A percentile compares a stretch with the other conserved stretches of the same genome.
phyloP scores from a whole-genome alignment of 192 early-diverging fungal species.

The Coemansia sp. region DNA sequence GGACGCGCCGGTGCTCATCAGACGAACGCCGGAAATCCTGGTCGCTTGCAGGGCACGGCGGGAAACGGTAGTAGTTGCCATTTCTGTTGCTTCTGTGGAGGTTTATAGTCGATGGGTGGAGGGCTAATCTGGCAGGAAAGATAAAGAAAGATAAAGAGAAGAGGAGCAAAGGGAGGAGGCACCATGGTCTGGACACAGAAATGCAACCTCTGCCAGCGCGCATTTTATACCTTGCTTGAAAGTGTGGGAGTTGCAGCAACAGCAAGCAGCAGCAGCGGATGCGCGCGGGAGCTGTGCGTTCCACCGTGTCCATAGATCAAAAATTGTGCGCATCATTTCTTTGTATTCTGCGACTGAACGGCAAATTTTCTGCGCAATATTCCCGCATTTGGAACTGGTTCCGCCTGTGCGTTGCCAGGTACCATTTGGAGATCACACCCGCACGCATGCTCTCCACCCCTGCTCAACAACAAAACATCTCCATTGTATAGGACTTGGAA shows the following conservation, averaged over 20 bases:
- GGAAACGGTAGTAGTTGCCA: background rate
- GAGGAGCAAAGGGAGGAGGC: background rate
- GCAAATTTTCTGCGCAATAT: background rate
- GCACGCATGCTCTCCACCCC: too few relatives aligned
- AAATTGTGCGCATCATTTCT: slow-evolving; percentile 9
- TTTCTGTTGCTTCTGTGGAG: too few relatives aligned
- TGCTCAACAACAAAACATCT: too few relatives aligned
- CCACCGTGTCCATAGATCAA: background rate
- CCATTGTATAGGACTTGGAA: too few relatives aligned
- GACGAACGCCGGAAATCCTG: slow-evolving; percentile 11
- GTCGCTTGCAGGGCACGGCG: slow-evolving; percentile 12
- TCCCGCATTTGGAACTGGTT: background rate
- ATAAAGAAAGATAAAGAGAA: background rate
- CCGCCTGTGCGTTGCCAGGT: background rate
- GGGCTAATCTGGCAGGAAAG: too few relatives aligned
- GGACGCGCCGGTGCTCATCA: slow-evolving; percentile 34
- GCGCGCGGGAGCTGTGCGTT: background rate
- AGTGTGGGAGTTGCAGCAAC: background rate
- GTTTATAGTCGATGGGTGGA: background rate
- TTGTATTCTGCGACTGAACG: background rate
- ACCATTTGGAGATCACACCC: too few relatives aligned
- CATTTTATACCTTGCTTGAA: background rate
- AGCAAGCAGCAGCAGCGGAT: too few relatives aligned
- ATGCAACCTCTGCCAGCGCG: background rate
- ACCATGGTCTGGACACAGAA: background rate